Percentiles rank a stretch among this genome's conserved stretches.
phyloP scores from a whole-genome alignment of 176 grass and related monocot species.

The Thalia dealbata region DNA sequence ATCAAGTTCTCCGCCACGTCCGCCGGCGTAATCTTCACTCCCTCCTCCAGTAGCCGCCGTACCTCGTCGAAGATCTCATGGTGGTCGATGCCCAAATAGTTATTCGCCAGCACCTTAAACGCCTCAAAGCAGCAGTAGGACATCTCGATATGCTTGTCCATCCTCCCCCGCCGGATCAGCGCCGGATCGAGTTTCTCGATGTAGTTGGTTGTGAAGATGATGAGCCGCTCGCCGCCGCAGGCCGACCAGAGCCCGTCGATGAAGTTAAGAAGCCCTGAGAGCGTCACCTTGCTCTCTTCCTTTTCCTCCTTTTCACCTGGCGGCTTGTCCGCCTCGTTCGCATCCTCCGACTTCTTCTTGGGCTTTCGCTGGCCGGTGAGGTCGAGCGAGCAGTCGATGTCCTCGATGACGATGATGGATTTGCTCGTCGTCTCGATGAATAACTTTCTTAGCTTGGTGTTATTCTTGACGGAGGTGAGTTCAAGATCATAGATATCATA shows the following conservation, averaged over 20 bases:
- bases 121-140: conserved; percentile 50
- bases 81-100: conserved; percentile 25
- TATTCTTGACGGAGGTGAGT: conserved; percentile 18
- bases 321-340: background rate
- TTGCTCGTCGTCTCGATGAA: conserved; percentile 31
- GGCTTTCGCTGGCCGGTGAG: conserved; percentile 25
- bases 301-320: background rate
- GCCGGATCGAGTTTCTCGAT: conserved; percentile 29
- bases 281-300: conserved; percentile 23
- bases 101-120: conserved; percentile 45
- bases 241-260: conserved; percentile 26
- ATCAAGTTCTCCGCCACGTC: conserved; percentile 59
- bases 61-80: conserved; percentile 25
- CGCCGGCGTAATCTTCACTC: conserved; percentile 47
- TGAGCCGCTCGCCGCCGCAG: conserved; percentile 22
- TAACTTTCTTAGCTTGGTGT: conserved; percentile 25
- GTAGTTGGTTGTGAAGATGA: conserved; percentile 26
- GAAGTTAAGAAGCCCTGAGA: conserved; percentile 26
- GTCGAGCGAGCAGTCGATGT: conserved; percentile 30
- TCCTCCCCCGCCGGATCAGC: conserved; percentile 45
- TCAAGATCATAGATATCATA: conserved; percentile 25
- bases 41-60: conserved; percentile 15
- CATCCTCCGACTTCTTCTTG: background rate
- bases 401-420: conserved; percentile 27
- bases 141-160: conserved; percentile 83